A percentile compares a stretch with the other conserved stretches of the same genome.
phyloP scores from a whole-genome alignment of 2,329 filamentous ascomycete species.

The Calonectria hawksworthii region DNA sequence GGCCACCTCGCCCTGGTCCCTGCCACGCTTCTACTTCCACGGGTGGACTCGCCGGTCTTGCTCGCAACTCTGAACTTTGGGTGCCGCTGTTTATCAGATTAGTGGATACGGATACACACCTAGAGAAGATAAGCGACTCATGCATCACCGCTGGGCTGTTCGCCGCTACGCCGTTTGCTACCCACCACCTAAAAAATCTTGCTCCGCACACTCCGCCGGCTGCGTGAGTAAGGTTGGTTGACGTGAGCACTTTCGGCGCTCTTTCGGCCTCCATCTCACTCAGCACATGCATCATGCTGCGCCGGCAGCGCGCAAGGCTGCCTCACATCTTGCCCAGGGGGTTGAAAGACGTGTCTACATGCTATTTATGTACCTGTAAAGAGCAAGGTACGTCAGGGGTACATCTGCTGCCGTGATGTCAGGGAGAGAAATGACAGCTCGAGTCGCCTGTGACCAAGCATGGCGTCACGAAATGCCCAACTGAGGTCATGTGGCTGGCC shows the following conservation, averaged over 20 bases:
- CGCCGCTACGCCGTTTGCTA: constrained; percentile 32
- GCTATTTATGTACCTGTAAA: constrained; percentile 28
- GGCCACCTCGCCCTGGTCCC: constrained; percentile 6
- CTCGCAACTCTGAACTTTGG: constrained; percentile 9
- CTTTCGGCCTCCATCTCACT: constrained; percentile 29
- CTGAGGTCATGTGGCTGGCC: constrained; percentile 44
- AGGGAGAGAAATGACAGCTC: constrained; percentile 28
- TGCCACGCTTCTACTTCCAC: constrained; percentile 4
- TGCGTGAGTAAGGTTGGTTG: constrained; percentile 11
- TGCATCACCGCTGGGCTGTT: constrained; percentile 25
- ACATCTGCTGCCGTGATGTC: constrained; percentile 31
- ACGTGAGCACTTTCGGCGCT: constrained; percentile 23
- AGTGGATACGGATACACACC: constrained; percentile 25
- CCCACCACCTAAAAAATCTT: not conserved
- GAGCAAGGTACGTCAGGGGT: constrained; percentile 10
- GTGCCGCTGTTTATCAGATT: constrained; percentile 32
- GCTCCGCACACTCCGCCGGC: not conserved
- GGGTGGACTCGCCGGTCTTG: not conserved
- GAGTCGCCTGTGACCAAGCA: constrained; percentile 42
- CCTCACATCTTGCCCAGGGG: not conserved
- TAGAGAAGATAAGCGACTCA: constrained; percentile 30
- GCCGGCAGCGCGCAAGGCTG: constrained; percentile 3
- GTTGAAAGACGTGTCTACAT: constrained; percentile 1
- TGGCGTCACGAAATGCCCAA: constrained; percentile 47
- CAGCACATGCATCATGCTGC: constrained; percentile 26